Evolutionary conservation across 108 stramenopile genomes (phyloP), one percentile per base, ranked within the genome.

Genomic region (Aurantiochytrium sp.): DNA sequence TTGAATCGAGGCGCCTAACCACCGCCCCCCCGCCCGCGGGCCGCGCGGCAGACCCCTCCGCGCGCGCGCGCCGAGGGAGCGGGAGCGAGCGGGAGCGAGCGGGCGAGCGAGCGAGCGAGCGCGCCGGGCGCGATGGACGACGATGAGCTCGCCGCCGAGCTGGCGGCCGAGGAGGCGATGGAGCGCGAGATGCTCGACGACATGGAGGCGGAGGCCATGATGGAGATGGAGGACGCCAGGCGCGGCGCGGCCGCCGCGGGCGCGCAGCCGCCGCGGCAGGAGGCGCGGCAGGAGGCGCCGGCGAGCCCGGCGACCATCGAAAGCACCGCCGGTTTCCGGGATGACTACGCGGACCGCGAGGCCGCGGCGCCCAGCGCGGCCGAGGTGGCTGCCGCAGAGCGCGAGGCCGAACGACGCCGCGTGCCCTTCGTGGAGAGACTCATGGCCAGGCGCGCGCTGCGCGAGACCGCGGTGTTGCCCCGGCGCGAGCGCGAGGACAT

Each of bases 401-500:
- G 24, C 59, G 34, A 65, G 8, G 59, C 34, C 12, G 10, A 65
- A 65, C 59, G 59, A 34, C 24, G 10, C 22, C 59, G 59, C 15
- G 8, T 34, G 32, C 59, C 59, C 34, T 65, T 65, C 24, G 32
- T 34, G 27, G 22, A 65, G 34, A 65, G 59, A 27, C 59, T 65
- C 34, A 65, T 65, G 32, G 15, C 15, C 3, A 30, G 59, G 32
- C 59, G 34, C 27, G 22, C 15, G 12, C 8, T 27, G 59, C 27
- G 34, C 1, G 59, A 65, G 59, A 65, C 8, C 19, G 59, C 59
- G 19, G 24, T 34, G 3, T 12, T 65, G 1, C 59, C 59, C 15
- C 8, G 59, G 59, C 59, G 59, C 8, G 59, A 81, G n/a, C 73
- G 73, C 39, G 73, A 41, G 3, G 73, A 81, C n/a, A 81, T 81